A percentile compares a stretch with the other conserved stretches of the same genome.
phyloP scores from a whole-genome alignment of 208 protist genomes.

The Tritrichomonas musculus region DNA sequence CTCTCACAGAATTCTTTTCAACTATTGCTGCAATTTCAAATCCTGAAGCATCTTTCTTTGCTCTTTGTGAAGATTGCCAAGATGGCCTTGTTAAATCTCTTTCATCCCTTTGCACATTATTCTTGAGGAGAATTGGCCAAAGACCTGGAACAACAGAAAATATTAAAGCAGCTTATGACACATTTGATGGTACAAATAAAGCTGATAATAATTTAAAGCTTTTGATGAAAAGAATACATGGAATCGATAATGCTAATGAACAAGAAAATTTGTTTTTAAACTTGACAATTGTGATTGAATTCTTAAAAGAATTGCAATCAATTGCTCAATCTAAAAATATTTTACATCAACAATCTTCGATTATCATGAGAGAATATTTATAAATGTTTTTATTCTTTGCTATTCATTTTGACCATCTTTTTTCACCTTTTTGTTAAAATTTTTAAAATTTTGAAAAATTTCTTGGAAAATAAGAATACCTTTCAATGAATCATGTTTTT shows the following conservation, averaged over 20 bases:
- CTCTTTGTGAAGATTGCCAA: not conserved
- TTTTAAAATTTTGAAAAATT: too few relatives aligned
- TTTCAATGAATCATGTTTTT: too few relatives aligned
- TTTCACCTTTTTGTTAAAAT: too few relatives aligned
- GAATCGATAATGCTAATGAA: not conserved
- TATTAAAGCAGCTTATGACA: not conserved
- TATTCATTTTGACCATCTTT: too few relatives aligned
- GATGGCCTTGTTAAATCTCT: not conserved
- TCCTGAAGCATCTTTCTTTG: not conserved
- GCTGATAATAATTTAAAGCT: too few relatives aligned
- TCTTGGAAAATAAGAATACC: too few relatives aligned
- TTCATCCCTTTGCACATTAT: not conserved
- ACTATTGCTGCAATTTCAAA: not conserved
- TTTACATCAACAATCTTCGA: not conserved
- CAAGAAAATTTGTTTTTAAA: not conserved
- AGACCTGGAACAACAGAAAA: not conserved
- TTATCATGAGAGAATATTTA: not conserved
- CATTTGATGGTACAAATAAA: too few relatives aligned
- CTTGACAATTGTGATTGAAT: not conserved
- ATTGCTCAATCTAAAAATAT: constrained; percentile 11
- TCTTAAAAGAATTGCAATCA: constrained; percentile 8
- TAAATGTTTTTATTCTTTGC: not conserved
- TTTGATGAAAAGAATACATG: not conserved
- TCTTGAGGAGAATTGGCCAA: not conserved
- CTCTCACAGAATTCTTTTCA: not conserved